Base-by-base conservation (phyloP, 2,329 filamentous ascomycete species). In the Trichoderma sp. region DNA sequence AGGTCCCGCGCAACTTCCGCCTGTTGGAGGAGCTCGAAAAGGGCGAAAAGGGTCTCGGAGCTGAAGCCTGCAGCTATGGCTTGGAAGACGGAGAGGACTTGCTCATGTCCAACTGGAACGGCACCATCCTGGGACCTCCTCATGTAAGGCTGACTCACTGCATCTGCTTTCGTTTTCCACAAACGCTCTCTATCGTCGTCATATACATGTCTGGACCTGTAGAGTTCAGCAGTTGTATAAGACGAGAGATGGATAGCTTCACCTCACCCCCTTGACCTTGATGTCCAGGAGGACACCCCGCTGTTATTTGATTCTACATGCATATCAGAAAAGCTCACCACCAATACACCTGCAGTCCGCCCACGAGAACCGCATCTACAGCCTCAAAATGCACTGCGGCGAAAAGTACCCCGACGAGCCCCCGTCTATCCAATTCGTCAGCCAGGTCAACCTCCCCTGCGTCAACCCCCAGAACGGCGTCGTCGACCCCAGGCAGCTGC, bases 341-440 rank as follows among this genome's bases (percentile, higher is more conserved):
- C 53, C 15, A 32, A 47, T 7, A n/a, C 51, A 9, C 8, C 24
- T 21, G 56, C 79, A 96, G 93, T 97, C 94, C 83, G 94, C 92
- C 74, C 95, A 98, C 82, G 96, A 99, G 87, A 99, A 99, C 84
- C 93, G 96, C 79, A 99, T 99, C 85, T 99, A 99, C 87, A 97
- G 94, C 77, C 89, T 99, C 78, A 97, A 95, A 83, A 97, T 99
- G 85, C 92, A 97, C 85, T 99, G 96, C 85, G 95, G 94, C 74
- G 87, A 90, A 63, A 86, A 93, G 72, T 99, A 99, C 82, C 96
- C 96, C 67, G 94, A 97, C 81, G 86, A 89, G 74, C 96, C 96
- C 60, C 96, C 96, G 0, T 90, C 92, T 66, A 93, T 99, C 78
- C 91, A 95, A 79, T 99, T 99, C 83, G 90, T 96, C 78, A 97